Conservation (phyloP, 345 rosid species). For the Murraya koenigii region DNA sequence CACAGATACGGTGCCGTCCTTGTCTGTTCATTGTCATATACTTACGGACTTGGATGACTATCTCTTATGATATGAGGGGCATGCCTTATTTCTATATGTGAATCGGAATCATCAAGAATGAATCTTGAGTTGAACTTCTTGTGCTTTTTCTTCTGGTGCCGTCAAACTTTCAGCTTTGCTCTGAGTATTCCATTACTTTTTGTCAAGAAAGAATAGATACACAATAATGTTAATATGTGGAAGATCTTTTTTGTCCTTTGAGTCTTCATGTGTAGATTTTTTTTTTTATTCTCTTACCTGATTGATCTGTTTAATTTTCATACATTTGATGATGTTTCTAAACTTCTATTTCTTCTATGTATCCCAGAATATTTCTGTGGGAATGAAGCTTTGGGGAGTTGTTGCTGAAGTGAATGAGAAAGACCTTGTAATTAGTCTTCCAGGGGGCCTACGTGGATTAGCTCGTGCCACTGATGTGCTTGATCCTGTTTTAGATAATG, state of each 20-base stretch:
- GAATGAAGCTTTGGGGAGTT: conserved; percentile 97
- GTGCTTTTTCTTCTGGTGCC: background rate
- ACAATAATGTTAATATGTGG: background rate
- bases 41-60: background rate
- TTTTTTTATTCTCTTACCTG: conserved; percentile 1
- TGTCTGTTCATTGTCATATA: background rate
- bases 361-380: conserved; percentile 77
- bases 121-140: background rate
- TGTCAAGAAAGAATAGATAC: no score
- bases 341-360: conserved; percentile 15
- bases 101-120: background rate
- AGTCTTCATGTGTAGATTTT: background rate
- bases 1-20: background rate
- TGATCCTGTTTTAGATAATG: conserved; percentile 59
- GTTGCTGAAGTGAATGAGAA: conserved; percentile 89
- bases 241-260: background rate
- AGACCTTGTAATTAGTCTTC: conserved; percentile 84
- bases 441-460: conserved; percentile 92
- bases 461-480: conserved; percentile 73
- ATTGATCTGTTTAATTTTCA: background rate
- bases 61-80: no score
- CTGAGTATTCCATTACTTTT: background rate
- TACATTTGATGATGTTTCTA: conserved; percentile 5
- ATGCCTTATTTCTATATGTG: background rate
- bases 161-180: background rate